phyloP scores from a whole-genome alignment of 345 rosid species.

The Lenwebbia sp. region DNA sequence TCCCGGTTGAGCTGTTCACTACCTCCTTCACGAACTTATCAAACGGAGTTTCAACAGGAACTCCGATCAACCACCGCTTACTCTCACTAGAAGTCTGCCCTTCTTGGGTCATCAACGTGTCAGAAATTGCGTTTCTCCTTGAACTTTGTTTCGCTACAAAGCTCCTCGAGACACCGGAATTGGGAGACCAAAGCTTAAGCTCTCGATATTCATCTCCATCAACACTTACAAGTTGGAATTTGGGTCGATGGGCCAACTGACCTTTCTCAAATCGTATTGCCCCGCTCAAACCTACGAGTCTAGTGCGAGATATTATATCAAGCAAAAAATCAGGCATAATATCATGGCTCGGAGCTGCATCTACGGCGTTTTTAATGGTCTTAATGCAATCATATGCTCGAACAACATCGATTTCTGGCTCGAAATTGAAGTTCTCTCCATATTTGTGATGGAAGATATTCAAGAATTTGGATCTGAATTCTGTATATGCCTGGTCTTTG shows the following conservation, averaged over 20 bases:
- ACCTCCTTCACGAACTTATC: conserved; percentile 26
- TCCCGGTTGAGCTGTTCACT: background rate
- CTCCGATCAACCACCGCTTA: conserved; percentile 12
- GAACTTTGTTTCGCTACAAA: background rate
- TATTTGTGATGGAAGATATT: conserved; percentile 1
- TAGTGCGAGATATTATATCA: background rate
- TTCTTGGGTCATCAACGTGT: conserved; percentile 23
- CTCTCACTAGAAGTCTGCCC: background rate
- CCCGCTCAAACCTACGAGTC: conserved; percentile 35
- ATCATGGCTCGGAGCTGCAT: background rate
- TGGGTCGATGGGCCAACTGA: background rate
- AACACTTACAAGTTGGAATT: conserved; percentile 19
- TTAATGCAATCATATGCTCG: conserved; percentile 30
- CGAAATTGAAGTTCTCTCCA: conserved; percentile 10
- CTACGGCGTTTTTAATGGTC: conserved; percentile 2
- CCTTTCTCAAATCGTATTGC: conserved; percentile 13
- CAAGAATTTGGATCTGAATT: conserved; percentile 10
- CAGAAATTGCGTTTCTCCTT: background rate
- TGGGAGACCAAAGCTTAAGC: conserved; percentile 30
- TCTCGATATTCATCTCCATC: conserved; percentile 27
- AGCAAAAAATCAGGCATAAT: background rate
- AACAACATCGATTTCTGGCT: conserved; percentile 23
- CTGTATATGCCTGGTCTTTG: conserved; percentile 1
- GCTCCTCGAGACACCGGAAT: conserved; percentile 9
- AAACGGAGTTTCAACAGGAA: conserved; percentile 25